A percentile compares a stretch with the other conserved stretches of the same genome.
Evolutionary conservation across 2,329 filamentous ascomycete genomes (phyloP).

Genomic region (Incumbomyces delicatus): DNA sequence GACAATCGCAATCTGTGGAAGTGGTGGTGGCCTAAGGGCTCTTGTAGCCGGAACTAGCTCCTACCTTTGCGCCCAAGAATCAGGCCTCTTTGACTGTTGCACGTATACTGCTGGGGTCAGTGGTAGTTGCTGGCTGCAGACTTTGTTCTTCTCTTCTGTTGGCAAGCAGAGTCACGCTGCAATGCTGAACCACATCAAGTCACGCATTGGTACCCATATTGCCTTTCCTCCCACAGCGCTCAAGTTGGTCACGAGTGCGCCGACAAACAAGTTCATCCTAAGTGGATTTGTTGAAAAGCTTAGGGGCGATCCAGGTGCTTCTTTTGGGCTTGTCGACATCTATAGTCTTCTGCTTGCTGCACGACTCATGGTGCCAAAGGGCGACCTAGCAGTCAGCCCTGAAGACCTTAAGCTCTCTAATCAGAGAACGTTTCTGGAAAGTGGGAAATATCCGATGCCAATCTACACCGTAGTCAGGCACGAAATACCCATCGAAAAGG

Average conservation of each 20-base stretch:
- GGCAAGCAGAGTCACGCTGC: constrained; percentile 56
- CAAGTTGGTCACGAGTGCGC: constrained; percentile 69
- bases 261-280: constrained; percentile 85
- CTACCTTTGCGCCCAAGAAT: constrained; percentile 70
- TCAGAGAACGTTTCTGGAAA: constrained; percentile 64
- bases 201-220: constrained; percentile 75
- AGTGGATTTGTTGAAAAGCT: constrained; percentile 86
- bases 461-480: constrained; percentile 95
- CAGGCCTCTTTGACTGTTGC: constrained; percentile 83
- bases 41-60: constrained; percentile 86
- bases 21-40: constrained; percentile 80
- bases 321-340: constrained; percentile 85
- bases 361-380: constrained; percentile 73
- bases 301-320: constrained; percentile 66
- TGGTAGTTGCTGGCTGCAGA: constrained; percentile 90
- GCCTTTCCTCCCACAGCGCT: constrained; percentile 83
- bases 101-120: constrained; percentile 95
- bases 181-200: constrained; percentile 77
- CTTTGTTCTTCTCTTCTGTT: constrained; percentile 75
- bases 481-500: constrained; percentile 63
- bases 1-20: constrained; percentile 86
- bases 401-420: constrained; percentile 84
- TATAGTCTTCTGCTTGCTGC: constrained; percentile 82
- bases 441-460: constrained; percentile 74
- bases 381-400: constrained; percentile 66